Percentiles rank a stretch among this genome's conserved stretches.
phyloP scores from a whole-genome alignment of 306 rosid species.

The Cajanus cajan region DNA sequence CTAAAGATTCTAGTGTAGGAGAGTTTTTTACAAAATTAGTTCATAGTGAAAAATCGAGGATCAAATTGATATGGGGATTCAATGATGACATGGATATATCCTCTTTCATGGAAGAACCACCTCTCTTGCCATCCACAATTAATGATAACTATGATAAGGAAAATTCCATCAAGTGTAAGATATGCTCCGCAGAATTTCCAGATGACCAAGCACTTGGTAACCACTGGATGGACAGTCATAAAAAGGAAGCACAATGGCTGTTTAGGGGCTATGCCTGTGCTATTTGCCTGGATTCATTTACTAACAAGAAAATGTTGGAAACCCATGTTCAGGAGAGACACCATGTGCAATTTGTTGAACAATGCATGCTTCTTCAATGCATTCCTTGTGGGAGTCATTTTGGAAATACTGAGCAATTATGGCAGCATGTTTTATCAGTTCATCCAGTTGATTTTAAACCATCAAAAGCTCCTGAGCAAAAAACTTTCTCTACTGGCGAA shows the following conservation, averaged over 20 bases:
- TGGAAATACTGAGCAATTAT: constrained; percentile 79
- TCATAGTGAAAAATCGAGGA: constrained; percentile 74
- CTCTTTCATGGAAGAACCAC: constrained; percentile 55
- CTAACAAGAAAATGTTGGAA: constrained; percentile 82
- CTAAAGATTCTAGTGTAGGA: constrained; percentile 60
- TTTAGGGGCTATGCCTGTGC: constrained; percentile 98
- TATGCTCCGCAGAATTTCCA: constrained; percentile 66
- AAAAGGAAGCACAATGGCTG: constrained; percentile 98
- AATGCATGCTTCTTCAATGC: constrained; percentile 96
- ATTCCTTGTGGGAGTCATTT: constrained; percentile 95
- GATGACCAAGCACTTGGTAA: constrained; percentile 76
- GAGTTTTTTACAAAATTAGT: constrained; percentile 72
- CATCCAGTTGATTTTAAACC: constrained; percentile 71
- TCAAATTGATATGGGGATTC: constrained; percentile 74
- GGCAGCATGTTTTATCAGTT: constrained; percentile 82
- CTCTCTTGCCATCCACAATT: constrained; percentile 46
- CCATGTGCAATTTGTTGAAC: constrained; percentile 89
- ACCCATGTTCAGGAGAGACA: constrained; percentile 99
- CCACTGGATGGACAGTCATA: constrained; percentile 96
- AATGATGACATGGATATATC: constrained; percentile 54
- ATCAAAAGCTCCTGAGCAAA: constrained; percentile 54
- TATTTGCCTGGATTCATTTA: constrained; percentile 92
- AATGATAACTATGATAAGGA: constrained; percentile 49
- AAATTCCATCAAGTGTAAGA: constrained; percentile 68
- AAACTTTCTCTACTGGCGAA: constrained; percentile 48